phyloP scores from a whole-genome alignment of 164 flowering plant genomes.

The Cinnamomum micranthum region DNA sequence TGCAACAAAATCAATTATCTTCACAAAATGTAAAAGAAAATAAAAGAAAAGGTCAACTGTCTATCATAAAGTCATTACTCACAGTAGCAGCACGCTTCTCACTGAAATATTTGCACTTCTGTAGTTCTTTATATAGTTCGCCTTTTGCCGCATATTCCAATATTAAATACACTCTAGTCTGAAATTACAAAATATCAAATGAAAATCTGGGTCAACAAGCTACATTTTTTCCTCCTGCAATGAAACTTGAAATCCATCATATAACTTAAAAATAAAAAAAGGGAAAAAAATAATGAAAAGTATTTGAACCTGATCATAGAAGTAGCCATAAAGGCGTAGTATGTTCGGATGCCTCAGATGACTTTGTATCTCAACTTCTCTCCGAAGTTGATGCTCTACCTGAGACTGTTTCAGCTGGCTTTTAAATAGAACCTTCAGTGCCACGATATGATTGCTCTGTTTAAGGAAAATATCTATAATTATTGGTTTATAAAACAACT shows the following conservation, averaged over 20 bases:
- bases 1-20: not conserved
- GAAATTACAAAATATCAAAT: conserved; percentile 18
- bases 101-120: conserved; percentile 86
- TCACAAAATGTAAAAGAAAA: not conserved
- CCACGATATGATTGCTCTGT: conserved; percentile 95
- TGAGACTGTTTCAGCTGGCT: conserved; percentile 91
- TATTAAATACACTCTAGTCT: conserved; percentile 92
- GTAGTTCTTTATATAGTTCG: conserved; percentile 90
- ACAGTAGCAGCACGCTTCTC: conserved; percentile 96
- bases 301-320: conserved; percentile 75
- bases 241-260: too few species aligned
- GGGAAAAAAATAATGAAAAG: not conserved
- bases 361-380: conserved; percentile 96
- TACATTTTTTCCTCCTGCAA: not conserved
- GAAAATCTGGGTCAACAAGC: not conserved
- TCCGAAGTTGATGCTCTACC: conserved; percentile 92
- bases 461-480: not conserved
- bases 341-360: conserved; percentile 91
- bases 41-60: not conserved
- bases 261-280: too few species aligned
- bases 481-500: too few species aligned
- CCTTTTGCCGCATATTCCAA: conserved; percentile 96
- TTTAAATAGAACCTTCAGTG: conserved; percentile 90
- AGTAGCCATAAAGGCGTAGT: conserved; percentile 90
- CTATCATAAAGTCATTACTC: conserved; percentile 22